phyloP scores from a whole-genome alignment of 2,329 filamentous ascomycete species.

The Tolypocladium cylindrosporum region DNA sequence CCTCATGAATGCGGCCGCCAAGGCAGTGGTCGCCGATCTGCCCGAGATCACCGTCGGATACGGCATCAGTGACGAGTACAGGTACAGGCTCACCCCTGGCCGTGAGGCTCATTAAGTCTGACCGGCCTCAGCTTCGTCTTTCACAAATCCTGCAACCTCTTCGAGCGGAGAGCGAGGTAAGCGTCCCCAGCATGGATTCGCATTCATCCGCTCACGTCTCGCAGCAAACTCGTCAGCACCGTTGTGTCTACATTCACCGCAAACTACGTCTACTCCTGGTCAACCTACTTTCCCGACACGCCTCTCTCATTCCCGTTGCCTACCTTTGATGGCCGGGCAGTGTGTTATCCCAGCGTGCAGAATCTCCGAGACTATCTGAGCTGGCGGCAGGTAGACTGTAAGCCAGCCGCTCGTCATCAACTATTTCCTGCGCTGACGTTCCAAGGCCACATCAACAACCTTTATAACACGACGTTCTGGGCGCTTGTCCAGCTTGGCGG shows the following conservation, averaged over 20 bases:
- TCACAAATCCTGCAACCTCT: constrained; percentile 70
- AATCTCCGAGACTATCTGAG: constrained; percentile 92
- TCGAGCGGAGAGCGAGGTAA: constrained; percentile 74
- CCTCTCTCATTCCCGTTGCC: constrained; percentile 67
- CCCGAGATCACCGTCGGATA: constrained; percentile 83
- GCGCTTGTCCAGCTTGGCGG: constrained; percentile 69
- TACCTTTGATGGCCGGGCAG: constrained; percentile 85
- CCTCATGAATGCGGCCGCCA: constrained; percentile 92
- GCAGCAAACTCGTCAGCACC: constrained; percentile 80
- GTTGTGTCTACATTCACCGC: constrained; percentile 90
- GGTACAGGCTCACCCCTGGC: constrained; percentile 28
- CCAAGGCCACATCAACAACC: constrained; percentile 88
- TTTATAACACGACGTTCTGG: constrained; percentile 98
- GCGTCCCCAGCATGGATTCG: not conserved
- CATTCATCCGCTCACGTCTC: not conserved
- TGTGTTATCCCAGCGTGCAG: constrained; percentile 73
- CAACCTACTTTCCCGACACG: constrained; percentile 60
- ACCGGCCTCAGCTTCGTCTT: constrained; percentile 65
- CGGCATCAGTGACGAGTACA: constrained; percentile 91
- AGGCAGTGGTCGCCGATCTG: constrained; percentile 70
- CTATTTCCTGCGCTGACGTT: constrained; percentile 6
- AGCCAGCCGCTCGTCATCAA: constrained; percentile 17
- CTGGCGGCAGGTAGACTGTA: constrained; percentile 95
- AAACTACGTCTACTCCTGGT: constrained; percentile 79
- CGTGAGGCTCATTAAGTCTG: not conserved